Percentiles rank a stretch among this genome's conserved stretches.
Conservation (phyloP, 2,329 filamentous ascomycete genomes). For the Colletotrichum coccodes region DNA sequence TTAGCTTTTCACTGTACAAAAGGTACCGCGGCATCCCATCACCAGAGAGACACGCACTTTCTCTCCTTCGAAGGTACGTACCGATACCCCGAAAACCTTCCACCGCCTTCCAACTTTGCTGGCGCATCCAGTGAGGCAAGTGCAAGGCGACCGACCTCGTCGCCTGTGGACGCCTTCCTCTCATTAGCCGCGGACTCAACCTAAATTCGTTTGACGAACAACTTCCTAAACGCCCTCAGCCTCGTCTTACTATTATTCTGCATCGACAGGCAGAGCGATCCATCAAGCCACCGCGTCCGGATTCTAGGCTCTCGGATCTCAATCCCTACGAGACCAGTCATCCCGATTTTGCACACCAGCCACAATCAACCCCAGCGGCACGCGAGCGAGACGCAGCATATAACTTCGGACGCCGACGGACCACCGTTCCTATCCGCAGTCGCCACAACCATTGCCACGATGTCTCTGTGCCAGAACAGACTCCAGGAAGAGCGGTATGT, state of each 20-base stretch:
- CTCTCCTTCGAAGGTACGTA: conserved; percentile 20
- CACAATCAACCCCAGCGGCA: not conserved
- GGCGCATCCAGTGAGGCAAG: conserved; percentile 23
- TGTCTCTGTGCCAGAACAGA: conserved; percentile 90
- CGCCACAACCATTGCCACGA: conserved; percentile 49
- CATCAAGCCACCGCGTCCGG: not conserved
- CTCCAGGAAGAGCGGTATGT: conserved; percentile 87
- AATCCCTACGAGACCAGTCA: not conserved
- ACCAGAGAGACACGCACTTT: not conserved
- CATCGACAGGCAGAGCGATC: not conserved
- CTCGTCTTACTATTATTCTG: not conserved
- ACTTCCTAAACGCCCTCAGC: not conserved
- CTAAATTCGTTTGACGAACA: not conserved
- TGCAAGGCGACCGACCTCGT: conserved; percentile 8
- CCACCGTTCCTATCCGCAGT: not conserved
- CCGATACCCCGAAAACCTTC: conserved; percentile 28
- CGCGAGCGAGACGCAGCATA: conserved; percentile 5
- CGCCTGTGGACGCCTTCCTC: conserved; percentile 11
- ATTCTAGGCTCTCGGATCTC: not conserved
- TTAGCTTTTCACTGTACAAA: conserved; percentile 19
- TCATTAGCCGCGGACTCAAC: not conserved
- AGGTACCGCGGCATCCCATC: conserved; percentile 3
- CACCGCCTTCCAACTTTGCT: conserved; percentile 23
- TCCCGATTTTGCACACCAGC: not conserved
- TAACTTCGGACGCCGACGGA: not conserved